These are phyloP conservation scores for Dictyostelium purpureum DNA, from an alignment of 78 protist species.

Conservation along the genomic window DNA sequence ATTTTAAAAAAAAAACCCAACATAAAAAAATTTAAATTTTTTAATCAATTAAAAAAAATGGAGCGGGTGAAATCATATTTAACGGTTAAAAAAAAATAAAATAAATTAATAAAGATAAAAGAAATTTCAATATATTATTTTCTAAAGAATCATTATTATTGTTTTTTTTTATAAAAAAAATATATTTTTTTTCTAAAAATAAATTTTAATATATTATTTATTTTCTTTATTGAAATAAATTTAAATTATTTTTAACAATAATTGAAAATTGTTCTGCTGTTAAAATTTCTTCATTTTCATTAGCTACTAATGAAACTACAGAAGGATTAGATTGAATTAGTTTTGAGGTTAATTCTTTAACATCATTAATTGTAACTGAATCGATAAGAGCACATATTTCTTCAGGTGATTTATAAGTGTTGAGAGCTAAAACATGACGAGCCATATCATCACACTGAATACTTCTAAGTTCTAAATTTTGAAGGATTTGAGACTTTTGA, in stretches of 20 bases:
- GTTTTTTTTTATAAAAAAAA: too few species aligned
- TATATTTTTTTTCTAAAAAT: too few species aligned
- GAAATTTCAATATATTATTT: too few species aligned
- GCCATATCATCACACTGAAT: constrained; percentile 74
- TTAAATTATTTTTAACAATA: neutral
- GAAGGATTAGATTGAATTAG: constrained; percentile 22
- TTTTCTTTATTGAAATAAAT: neutral
- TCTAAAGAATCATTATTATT: too few species aligned
- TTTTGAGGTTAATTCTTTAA: neutral
- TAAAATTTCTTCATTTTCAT: neutral
- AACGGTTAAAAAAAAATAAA: too few species aligned
- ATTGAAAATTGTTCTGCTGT: constrained; percentile 1
- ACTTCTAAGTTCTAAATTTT: constrained; percentile 59
- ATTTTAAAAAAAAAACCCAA: too few species aligned
- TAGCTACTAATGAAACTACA: neutral
- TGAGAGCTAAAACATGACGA: constrained; percentile 3
- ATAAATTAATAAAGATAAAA: too few species aligned
- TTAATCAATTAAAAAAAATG: too few species aligned
- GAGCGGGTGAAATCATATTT: too few species aligned
- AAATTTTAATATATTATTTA: too few species aligned
- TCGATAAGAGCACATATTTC: constrained; percentile 54
- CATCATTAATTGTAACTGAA: constrained; percentile 43
- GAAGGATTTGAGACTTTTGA: constrained; percentile 42
- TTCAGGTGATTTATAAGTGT: constrained; percentile 38
- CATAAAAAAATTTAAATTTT: too few species aligned